These are phyloP conservation scores for Pseudoneurospora amorphoporcata DNA, from an alignment of 495 filamentous ascomycete species.

Conservation along the genomic window DNA sequence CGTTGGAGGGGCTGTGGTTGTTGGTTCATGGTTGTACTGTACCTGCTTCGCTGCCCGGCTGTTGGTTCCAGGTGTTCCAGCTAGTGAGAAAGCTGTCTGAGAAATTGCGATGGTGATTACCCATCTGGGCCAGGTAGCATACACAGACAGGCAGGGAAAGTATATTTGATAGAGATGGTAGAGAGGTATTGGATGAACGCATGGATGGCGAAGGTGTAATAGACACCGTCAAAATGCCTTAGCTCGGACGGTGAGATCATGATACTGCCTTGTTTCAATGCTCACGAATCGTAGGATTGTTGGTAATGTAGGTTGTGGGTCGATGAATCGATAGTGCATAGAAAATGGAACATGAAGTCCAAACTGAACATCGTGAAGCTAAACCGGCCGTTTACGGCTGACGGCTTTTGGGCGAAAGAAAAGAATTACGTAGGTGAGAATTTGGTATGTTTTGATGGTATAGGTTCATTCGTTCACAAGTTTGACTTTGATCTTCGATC, in stretches of 20 bases:
- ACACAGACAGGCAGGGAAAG: neutral
- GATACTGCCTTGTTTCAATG: neutral
- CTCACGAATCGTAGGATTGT: neutral
- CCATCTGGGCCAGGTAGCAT: neutral
- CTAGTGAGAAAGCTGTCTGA: neutral
- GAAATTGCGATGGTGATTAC: neutral
- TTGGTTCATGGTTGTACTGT: neutral
- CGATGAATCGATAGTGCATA: neutral
- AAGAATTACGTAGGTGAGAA: neutral
- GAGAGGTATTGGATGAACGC: neutral
- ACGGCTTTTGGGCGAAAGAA: neutral
- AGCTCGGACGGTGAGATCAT: neutral
- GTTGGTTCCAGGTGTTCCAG: neutral
- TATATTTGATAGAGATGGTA: neutral
- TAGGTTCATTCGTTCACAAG: neutral
- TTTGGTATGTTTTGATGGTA: neutral
- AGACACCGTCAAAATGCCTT: neutral
- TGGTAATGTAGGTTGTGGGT: neutral
- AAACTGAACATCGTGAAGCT: neutral
- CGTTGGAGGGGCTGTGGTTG: neutral
- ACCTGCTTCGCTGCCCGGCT: neutral
- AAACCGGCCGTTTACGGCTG: neutral
- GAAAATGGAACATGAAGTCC: neutral
- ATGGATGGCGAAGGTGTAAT: neutral
- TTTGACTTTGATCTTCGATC: neutral